Conservation (phyloP, 2,329 filamentous ascomycete species). For the Epichloe uncinata region DNA sequence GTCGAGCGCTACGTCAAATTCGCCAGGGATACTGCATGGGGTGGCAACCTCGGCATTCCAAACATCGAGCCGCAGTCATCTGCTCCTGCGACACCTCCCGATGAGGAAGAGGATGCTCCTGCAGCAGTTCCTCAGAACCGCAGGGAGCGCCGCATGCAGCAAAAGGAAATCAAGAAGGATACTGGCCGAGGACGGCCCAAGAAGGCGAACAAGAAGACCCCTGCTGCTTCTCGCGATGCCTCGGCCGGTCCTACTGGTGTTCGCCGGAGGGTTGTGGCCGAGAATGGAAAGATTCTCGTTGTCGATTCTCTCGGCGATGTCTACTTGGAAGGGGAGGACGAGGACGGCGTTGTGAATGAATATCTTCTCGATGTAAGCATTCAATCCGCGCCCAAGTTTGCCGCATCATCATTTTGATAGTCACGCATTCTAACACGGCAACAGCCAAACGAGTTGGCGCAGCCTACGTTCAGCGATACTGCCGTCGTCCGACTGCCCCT, state of each 20-base stretch:
- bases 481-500: conserved; percentile 66
- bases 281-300: conserved; percentile 90
- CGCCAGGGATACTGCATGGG: conserved; percentile 80
- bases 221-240: conserved; percentile 26
- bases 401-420: too few relatives aligned
- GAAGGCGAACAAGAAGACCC: conserved; percentile 25
- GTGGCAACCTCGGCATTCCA: conserved; percentile 62
- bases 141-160: conserved; percentile 76
- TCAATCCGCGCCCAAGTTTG: neutral
- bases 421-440: conserved; percentile 10
- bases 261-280: conserved; percentile 77
- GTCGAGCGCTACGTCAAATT: conserved; percentile 85
- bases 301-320: conserved; percentile 89
- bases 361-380: conserved; percentile 73
- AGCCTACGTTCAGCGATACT: conserved; percentile 70
- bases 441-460: conserved; percentile 64
- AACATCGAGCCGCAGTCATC: conserved; percentile 42
- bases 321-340: conserved; percentile 83
- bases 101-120: conserved; percentile 34
- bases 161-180: conserved; percentile 66
- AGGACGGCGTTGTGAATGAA: conserved; percentile 71
- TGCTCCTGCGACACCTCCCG: conserved; percentile 28
- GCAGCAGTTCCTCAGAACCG: conserved; percentile 57
- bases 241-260: conserved; percentile 47
- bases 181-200: conserved; percentile 42